Percentiles rank a stretch among this genome's conserved stretches.
Evolutionary conservation across 345 rosid genomes (phyloP).

Genomic region (Sonneratia alba): DNA sequence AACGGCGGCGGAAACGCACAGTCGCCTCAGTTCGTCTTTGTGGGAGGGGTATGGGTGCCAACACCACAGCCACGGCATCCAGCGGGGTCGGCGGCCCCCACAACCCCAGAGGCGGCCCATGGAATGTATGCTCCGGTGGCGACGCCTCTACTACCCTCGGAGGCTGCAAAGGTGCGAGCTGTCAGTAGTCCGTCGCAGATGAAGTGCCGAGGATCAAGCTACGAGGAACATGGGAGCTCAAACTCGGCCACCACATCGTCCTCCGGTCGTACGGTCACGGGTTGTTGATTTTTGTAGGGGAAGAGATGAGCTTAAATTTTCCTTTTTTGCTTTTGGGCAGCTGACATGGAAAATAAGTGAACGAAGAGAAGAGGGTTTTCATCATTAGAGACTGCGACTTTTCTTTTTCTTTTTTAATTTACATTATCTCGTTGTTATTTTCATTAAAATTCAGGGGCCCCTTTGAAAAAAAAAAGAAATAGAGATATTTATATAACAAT

Average conservation of each 20-base stretch:
- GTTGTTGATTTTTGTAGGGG: conserved; percentile 2
- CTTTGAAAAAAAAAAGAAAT: too few species aligned
- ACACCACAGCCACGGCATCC: background rate
- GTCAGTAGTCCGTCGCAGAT: background rate
- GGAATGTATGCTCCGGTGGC: conserved; percentile 6
- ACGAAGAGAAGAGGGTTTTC: too few species aligned
- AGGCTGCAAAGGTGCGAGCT: background rate
- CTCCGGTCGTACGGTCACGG: background rate
- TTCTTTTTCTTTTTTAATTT: too few species aligned
- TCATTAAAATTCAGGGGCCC: too few species aligned
- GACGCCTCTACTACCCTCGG: background rate
- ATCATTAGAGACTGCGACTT: too few species aligned
- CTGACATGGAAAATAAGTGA: too few species aligned
- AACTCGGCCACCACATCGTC: background rate
- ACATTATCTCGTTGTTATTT: too few species aligned
- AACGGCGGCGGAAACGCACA: background rate
- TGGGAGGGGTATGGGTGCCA: conserved; percentile 13
- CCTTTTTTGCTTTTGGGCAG: too few species aligned
- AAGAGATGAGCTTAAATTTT: background rate
- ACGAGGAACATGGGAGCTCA: background rate
- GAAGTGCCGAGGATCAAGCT: background rate
- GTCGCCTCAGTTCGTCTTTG: conserved; percentile 7
- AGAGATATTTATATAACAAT: too few species aligned
- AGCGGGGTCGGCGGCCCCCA: background rate
- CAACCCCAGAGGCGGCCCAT: background rate